Evolutionary conservation across 108 stramenopile species (phyloP).

Genomic region (Parietichytrium sp.): DNA sequence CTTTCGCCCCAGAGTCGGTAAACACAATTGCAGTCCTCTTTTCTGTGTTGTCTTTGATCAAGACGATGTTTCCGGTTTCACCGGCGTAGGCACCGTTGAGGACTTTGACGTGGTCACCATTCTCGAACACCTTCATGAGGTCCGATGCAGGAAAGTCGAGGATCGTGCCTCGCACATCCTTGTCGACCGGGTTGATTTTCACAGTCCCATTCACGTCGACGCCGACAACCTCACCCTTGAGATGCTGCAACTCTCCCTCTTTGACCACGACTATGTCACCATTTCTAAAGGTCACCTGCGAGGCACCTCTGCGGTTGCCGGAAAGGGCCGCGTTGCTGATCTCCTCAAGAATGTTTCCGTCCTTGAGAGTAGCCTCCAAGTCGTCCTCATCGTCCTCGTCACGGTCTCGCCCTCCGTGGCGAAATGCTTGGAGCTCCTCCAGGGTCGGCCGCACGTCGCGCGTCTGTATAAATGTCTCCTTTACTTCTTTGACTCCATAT

Average conservation of each 20-base stretch:
- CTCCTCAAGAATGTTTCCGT: slow-evolving; percentile 49
- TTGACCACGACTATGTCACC: slow-evolving; percentile 90
- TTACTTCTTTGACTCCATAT: slow-evolving; percentile 87
- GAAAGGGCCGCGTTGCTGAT: slow-evolving; percentile 56
- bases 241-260: slow-evolving; percentile 85
- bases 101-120: slow-evolving; percentile 92
- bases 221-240: slow-evolving; percentile 83
- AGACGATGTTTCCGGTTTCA: slow-evolving; percentile 89
- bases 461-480: slow-evolving; percentile 76
- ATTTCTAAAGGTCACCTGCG: slow-evolving; percentile 69
- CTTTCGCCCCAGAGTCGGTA: slow-evolving; percentile 44
- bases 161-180: slow-evolving; percentile 56
- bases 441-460: slow-evolving; percentile 85
- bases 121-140: slow-evolving; percentile 84
- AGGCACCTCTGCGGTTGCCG: slow-evolving; percentile 43
- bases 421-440: slow-evolving; percentile 86
- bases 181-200: slow-evolving; percentile 72
- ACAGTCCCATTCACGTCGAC: slow-evolving; percentile 79
- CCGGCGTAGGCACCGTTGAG: slow-evolving; percentile 88
- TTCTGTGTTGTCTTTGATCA: slow-evolving; percentile 56
- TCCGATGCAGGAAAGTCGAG: slow-evolving; percentile 83
- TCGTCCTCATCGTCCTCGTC: slow-evolving; percentile 58
- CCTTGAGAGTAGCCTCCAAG: slow-evolving; percentile 46
- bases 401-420: slow-evolving; percentile 63
- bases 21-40: slow-evolving; percentile 47